Evolutionary conservation across 1,139 yeast genomes (phyloP), one percentile per base, ranked within the genome.

Genomic region (Geotrichum cucujoidarum): DNA sequence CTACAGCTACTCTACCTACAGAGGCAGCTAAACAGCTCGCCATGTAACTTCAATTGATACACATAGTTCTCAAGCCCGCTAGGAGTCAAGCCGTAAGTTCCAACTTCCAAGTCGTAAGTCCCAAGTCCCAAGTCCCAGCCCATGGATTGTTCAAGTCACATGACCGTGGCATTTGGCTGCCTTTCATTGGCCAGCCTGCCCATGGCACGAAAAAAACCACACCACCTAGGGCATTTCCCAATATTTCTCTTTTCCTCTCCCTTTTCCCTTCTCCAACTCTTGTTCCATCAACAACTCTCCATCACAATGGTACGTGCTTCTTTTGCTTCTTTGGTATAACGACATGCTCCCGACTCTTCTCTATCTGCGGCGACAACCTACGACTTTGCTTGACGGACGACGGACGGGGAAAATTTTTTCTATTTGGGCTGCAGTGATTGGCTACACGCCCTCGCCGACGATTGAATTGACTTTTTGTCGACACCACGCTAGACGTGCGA

Each of bases 1-100:
- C 62, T 85, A 81, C 65, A 83, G 95, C 40, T 89, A 88, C 68
- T 79, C 95, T 14, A 89, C 96, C 0, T 89, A 89, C 67, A 76
- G 96, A 54, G 97, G 97, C 3, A 24, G 27, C 10, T 24, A 24
- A 24, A 24, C 8, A 10, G 27, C 27, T n/a, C 27, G 6, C 27
- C 8, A 10, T 6, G 27, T 24, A 24, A 10, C 27, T 10, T 24
- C 27, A 6, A 24, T 24, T 6, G 10, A 24, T 24, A 24, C n/a
- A n/a, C 27, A 24, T 24, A 24, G 27, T 24, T 10, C 8, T 24
- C 27, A 6, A 24, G 27, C 27, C 27, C 27, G 6, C 6, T 24
- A 24, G 10, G 10, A 10, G 8, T 24, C 27, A 24, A 24, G 27
- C 27, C 27, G 6, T 24, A 24, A 6, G 8, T 10, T 10, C 6